Evolutionary conservation across 139 green algal genomes (phyloP).

Genomic region (Volvox reticuliferus): DNA sequence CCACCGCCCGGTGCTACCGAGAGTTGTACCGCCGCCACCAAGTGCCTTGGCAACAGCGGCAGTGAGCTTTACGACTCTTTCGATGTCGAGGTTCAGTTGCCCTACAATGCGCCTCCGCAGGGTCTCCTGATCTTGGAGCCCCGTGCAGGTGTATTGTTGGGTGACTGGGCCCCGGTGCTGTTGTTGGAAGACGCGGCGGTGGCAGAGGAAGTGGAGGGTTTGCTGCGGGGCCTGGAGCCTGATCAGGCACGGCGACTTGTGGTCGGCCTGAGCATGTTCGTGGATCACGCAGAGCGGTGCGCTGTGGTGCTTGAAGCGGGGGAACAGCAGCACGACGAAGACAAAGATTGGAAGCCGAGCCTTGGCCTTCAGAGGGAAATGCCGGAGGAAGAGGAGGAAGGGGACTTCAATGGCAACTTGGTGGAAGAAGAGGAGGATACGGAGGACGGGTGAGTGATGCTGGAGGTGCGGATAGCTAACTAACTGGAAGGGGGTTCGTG

Average conservation of each 20-base stretch:
- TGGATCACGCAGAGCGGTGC: slow-evolving; percentile 44
- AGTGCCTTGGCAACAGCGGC: too few relatives aligned
- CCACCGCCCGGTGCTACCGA: too few relatives aligned
- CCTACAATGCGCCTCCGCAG: not conserved
- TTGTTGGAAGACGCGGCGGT: slow-evolving; percentile 20
- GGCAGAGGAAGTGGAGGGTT: not conserved
- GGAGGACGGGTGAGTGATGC: not conserved
- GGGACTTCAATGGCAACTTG: not conserved
- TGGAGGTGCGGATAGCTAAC: too few relatives aligned
- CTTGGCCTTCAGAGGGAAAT: not conserved
- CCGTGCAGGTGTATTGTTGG: slow-evolving; percentile 23
- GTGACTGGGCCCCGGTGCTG: slow-evolving; percentile 30
- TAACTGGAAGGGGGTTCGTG: too few relatives aligned
- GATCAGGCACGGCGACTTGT: not conserved
- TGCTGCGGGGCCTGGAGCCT: not conserved
- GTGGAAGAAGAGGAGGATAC: not conserved
- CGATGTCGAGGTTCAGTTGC: slow-evolving; percentile 34
- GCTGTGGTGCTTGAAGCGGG: not conserved
- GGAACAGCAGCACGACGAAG: not conserved
- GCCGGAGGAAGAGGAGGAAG: not conserved
- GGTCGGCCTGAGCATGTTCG: slow-evolving; percentile 19
- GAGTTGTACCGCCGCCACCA: too few relatives aligned
- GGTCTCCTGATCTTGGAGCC: slow-evolving; percentile 43
- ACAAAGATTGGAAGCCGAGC: not conserved
- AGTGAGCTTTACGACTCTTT: slow-evolving; percentile 12